Percentiles rank a stretch among this genome's conserved stretches.
These are phyloP conservation scores for Polygonum aviculare DNA, from an alignment of 148 eudicot species.

Conservation along the genomic window DNA sequence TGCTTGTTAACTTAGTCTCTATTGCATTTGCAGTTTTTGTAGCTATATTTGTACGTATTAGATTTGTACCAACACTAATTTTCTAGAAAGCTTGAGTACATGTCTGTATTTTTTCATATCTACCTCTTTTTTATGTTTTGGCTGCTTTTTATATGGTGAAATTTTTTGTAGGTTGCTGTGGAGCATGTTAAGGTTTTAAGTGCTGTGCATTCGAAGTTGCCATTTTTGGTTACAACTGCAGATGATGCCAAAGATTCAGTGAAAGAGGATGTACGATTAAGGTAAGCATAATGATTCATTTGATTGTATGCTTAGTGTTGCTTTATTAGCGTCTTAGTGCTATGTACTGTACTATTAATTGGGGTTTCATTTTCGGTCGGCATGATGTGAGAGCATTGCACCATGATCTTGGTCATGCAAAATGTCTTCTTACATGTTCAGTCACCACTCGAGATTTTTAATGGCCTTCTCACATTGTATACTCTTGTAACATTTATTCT, in stretches of 20 bases:
- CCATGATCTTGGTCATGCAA: not conserved
- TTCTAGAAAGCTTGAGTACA: not conserved
- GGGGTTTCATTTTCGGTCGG: not conserved
- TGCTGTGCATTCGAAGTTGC: slow-evolving; percentile 65
- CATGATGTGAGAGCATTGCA: not conserved
- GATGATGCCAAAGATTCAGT: slow-evolving; percentile 71
- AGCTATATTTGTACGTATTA: not conserved
- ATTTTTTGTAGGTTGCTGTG: slow-evolving; percentile 56
- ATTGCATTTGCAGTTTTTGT: not conserved
- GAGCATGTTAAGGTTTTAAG: slow-evolving; percentile 82
- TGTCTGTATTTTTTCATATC: not conserved
- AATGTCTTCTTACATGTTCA: not conserved
- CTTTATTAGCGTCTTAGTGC: not conserved
- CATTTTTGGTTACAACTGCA: slow-evolving; percentile 75
- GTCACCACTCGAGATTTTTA: not conserved
- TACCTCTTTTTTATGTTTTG: slow-evolving; percentile 1
- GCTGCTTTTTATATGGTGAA: slow-evolving; percentile 1
- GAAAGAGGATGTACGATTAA: slow-evolving; percentile 85
- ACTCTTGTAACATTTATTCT: not conserved
- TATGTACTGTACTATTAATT: not conserved
- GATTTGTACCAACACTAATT: not conserved
- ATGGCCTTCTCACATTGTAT: not conserved
- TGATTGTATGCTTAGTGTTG: not conserved
- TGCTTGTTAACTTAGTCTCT: not conserved
- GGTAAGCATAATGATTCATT: slow-evolving; percentile 27